Evolutionary conservation across 208 protist species (phyloP), one percentile per base, ranked within the genome.

Genomic region (Trypanosoma melophagium): DNA sequence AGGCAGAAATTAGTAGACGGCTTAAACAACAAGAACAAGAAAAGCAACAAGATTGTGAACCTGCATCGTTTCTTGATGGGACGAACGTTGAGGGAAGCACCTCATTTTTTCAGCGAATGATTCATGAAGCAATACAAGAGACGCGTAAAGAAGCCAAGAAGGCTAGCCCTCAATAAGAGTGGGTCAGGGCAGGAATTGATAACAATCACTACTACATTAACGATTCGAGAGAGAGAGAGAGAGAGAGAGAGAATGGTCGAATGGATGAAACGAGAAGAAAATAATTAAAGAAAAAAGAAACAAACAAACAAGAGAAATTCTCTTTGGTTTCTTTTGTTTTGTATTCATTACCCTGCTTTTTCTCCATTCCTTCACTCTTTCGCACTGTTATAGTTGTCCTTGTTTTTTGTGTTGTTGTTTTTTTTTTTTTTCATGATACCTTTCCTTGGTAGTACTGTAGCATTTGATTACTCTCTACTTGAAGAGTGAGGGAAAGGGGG

Each of bases 1-100:
- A 67, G 22, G 44, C 14, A 19, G 61, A 69, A 38, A 41, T 69
- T 25, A 47, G n/a, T 14, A 63, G 28, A 17, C 51, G 61, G 19
- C 61, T 60, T 21, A 66, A 55, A n/a, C 38, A 50, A 40, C 50
- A 66, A 40, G 24, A 67, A 51, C 8, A 62, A 42, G 41, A 70
- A 19, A 12, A 62, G 1, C 13, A 14, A n/a, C 14, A 31, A 24
- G 21, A 55, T 1, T 2, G 19, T 35, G 35, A n/a, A 16, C 19
- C 45, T 25, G 28, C 13, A 31, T 8, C 8, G 56, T 19, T 35
- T 41, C 56, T 28, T 12, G 2, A 13, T n/a, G 58, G 35, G n/a
- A 35, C 22, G n/a, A 44, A 14, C 51, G 38, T 42, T 22, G 53
- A 53, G 10, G 42, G 12, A 22, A 42, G 2, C 24, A n/a, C 24